Base-by-base conservation (phyloP, 2,329 filamentous ascomycete genomes). In the Beauveria medogensis region DNA sequence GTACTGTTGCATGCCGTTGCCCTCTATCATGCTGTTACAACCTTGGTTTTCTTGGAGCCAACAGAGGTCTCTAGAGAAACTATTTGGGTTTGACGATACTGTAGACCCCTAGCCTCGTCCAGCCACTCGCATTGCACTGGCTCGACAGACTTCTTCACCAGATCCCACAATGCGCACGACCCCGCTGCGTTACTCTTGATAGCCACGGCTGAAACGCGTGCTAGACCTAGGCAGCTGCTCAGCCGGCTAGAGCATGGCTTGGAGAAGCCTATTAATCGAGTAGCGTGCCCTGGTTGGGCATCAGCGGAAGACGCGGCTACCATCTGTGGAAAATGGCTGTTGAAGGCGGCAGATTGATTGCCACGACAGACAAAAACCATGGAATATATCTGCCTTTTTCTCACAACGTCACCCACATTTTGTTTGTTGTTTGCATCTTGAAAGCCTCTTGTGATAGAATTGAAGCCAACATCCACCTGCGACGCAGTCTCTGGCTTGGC, bases 151-250 rank as follows among this genome's bases (percentile, higher is more conserved):
- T 78, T 73, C 34, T 77, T 71, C 1, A 85, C 78, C 65, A 85
- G 82, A 4, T 84, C 78, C 26, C 86, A 69, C 10, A 91, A 69
- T 1, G 81, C 77, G 55, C 78, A 78, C 0, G 82, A 78, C 47
- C 82, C 80, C 0, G 85, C 84, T 0, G 86, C 84, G 43, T 75
- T 79, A 7, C 76, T 75, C 22, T 77, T 71, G 7, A 91, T 70
- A 0, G 81, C 88, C 37, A 91, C 74, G 24, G 85, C 84, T 1
- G 86, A 88, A 0, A 85, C 85, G 40, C 86, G 79, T 1, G 85
- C 83, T 10, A 90, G 77, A 2, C 82, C 82, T 3, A 91, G 75
- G 22, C 78, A 78, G 34, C 74, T 71, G 53, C 82, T 82, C 18
- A 91, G 72, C 14, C 79, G 79, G 18, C 82, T 75, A 51, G 87